phyloP scores from a whole-genome alignment of 192 early-diverging fungal species.

The Gonapodya sp. region DNA sequence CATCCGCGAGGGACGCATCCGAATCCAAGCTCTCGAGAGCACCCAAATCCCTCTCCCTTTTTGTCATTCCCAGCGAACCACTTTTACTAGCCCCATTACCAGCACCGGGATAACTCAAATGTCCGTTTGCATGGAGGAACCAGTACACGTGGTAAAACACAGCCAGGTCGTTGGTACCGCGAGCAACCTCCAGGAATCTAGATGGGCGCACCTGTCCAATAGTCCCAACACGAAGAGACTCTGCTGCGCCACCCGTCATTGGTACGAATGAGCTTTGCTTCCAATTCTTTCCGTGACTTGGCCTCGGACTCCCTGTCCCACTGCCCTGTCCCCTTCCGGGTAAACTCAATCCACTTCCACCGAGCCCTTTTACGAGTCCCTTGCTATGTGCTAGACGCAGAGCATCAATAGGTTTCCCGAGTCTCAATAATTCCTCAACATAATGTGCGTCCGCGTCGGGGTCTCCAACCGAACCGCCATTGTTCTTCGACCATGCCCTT shows the following conservation, averaged over 20 bases:
- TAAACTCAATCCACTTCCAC: neutral
- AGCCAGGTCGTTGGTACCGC: neutral
- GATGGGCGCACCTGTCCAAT: neutral
- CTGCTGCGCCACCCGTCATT: neutral
- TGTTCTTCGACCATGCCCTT: neutral
- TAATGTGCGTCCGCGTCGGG: neutral
- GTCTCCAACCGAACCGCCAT: too few relatives aligned
- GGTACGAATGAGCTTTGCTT: neutral
- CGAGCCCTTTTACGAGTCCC: neutral
- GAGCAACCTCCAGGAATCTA: neutral
- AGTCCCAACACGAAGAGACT: neutral
- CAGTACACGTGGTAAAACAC: neutral
- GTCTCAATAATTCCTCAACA: neutral
- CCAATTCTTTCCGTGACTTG: neutral
- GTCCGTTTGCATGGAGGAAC: neutral
- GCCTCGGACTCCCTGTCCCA: neutral
- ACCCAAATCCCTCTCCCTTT: neutral
- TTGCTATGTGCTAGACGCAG: neutral
- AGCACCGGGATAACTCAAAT: neutral
- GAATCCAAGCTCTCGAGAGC: too few relatives aligned
- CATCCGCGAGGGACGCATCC: neutral
- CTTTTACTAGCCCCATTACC: neutral
- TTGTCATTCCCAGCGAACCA: neutral
- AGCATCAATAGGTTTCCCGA: neutral
- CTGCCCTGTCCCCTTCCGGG: neutral